Conservation (phyloP, 129 eudicot genomes). For the Flaveria brownii region DNA sequence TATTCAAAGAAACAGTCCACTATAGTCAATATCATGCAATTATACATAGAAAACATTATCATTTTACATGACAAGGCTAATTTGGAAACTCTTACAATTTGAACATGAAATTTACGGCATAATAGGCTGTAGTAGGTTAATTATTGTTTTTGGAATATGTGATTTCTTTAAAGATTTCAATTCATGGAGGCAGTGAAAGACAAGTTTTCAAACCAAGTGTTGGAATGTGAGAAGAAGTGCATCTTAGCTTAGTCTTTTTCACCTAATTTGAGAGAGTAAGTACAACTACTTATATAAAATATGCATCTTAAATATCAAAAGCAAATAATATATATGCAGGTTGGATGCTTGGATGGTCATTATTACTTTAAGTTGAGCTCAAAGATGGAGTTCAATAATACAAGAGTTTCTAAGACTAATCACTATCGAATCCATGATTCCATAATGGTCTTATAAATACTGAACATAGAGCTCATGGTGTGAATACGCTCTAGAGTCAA, state of each 20-base stretch:
- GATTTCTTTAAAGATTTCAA: not conserved
- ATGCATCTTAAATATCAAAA: not conserved
- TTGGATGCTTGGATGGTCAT: not conserved
- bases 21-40: not conserved
- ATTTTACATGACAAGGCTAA: not conserved
- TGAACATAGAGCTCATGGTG: not conserved
- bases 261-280: not conserved
- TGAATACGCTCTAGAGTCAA: not conserved
- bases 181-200: slow-evolving; percentile 2
- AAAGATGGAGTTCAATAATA: not conserved
- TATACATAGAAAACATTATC: not conserved
- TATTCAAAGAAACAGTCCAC: not conserved
- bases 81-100: not conserved
- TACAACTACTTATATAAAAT: not conserved
- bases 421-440: not conserved
- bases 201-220: not conserved
- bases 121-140: not conserved
- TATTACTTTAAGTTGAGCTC: not conserved
- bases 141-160: too few relatives aligned
- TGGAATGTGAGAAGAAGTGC: not conserved
- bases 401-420: not conserved
- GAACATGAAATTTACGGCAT: not conserved
- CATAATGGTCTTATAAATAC: not conserved
- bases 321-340: not conserved
- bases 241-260: slow-evolving; percentile 5